phyloP scores from a whole-genome alignment of 768 basidiomycete species.

The Hygrophoropsis aurantiaca region DNA sequence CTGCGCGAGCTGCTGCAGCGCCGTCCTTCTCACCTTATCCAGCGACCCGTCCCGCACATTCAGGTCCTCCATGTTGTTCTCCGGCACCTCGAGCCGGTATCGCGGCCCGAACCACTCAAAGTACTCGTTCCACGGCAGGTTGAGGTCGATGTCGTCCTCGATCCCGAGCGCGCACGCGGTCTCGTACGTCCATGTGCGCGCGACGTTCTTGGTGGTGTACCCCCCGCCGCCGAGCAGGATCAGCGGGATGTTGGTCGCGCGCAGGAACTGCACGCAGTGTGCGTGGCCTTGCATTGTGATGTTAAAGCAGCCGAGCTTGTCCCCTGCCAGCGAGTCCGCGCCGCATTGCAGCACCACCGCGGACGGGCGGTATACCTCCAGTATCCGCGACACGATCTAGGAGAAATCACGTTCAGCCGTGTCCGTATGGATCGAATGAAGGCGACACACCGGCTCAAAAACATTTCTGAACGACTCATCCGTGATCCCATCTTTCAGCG shows the following conservation, averaged over 20 bases:
- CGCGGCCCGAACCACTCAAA: conserved; percentile 98
- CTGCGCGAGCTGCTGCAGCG: conserved; percentile 56
- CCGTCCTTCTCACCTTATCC: conserved; percentile 70
- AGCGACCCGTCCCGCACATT: conserved; percentile 81
- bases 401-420: background rate
- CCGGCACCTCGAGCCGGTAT: conserved; percentile 87
- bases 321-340: conserved; percentile 91
- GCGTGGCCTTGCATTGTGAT: conserved; percentile 95
- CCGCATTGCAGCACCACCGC: conserved; percentile 94
- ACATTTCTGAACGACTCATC: conserved; percentile 85
- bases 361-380: conserved; percentile 85
- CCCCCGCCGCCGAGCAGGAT: conserved; percentile 95
- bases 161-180: conserved; percentile 93
- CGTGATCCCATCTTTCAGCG: conserved; percentile 90
- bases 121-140: conserved; percentile 84
- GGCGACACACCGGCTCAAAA: conserved; percentile 81
- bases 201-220: conserved; percentile 96
- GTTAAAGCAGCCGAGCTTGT: conserved; percentile 96
- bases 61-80: conserved; percentile 93
- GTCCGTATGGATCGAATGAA: conserved; percentile 7
- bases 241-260: conserved; percentile 78
- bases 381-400: conserved; percentile 79
- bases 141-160: conserved; percentile 72
- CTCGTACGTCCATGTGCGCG: conserved; percentile 93
- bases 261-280: conserved; percentile 84